Base-by-base conservation (phyloP, 2,329 filamentous ascomycete genomes). In the Cryphonectria nitschkei region DNA sequence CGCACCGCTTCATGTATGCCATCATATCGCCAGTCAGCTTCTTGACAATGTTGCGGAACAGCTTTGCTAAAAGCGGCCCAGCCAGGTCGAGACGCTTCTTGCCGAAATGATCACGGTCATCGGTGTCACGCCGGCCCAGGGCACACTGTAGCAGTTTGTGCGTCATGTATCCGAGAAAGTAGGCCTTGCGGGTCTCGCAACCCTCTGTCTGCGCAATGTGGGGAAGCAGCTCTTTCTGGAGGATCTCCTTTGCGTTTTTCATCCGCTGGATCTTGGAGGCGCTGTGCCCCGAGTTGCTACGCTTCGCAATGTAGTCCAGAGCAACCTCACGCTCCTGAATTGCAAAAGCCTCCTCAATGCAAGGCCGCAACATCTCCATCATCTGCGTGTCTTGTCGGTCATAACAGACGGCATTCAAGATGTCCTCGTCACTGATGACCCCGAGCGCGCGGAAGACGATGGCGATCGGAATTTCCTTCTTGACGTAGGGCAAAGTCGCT, bases 161-260 rank as follows among this genome's bases (percentile, higher is more conserved):
- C 63, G 98, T 93, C 95, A 99, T 99, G 82, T 99, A 99, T 32
- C 97, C 96, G 65, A 99, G 85, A 87, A 98, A 99, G 83, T 97
- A 99, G 2, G 97, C 96, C 80, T 99, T 99, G 71, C 94, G 87
- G 1, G 95, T 98, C 80, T 98, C 95, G 76, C 94, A 97, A 39
- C 96, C 96, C 81, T 98, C 94, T 73, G 89, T 90, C 80, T 99
- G 96, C 0, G 95, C 98, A 73, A 99, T 98, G 78, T 99, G 96
- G 34, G 96, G 97, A 63, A 99, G 84, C 75, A 97, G 92, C 81
- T 99, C 97, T 84, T 98, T 98, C 80, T 98, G 95, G 81, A 99
- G 89, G 75, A 99, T 95, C 76, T 98, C 96, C 77, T 93, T 90
- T 4, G 96, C 96, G 74, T 96, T 95, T 76, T 94, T 91, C 61